Percentiles rank a stretch among this genome's conserved stretches.
Conservation (phyloP, 2,329 filamentous ascomycete species). For the Fusarium pilosicola region DNA sequence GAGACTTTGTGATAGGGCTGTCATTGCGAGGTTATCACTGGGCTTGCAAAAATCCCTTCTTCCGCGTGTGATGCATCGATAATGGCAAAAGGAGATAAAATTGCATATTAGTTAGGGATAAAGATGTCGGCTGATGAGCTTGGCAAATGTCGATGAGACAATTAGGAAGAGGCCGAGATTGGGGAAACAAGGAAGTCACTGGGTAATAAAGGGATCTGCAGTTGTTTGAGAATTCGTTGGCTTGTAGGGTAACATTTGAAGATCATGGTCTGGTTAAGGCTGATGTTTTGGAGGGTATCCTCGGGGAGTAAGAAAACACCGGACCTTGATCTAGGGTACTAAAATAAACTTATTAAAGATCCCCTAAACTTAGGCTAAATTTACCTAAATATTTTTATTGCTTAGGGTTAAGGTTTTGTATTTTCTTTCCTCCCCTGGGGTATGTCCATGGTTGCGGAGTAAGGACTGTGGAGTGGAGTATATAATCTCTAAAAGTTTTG, state of each 20-base stretch:
- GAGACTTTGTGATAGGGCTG: neutral
- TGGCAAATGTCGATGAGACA: neutral
- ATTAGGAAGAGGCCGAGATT: neutral
- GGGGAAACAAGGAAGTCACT: neutral
- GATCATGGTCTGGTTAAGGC: neutral
- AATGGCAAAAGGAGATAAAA: neutral
- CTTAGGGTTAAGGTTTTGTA: no score
- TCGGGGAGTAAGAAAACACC: no score
- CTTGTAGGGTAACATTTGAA: neutral
- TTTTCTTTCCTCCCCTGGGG: no score
- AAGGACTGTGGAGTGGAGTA: accelerated
- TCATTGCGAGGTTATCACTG: neutral
- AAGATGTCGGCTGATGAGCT: neutral
- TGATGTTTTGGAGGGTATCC: neutral
- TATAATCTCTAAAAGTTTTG: accelerated
- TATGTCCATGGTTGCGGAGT: accelerated
- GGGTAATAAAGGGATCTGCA: neutral
- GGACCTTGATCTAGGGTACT: no score
- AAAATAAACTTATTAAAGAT: no score
- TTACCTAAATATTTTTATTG: no score
- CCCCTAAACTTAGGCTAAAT: no score
- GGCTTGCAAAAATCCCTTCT: neutral
- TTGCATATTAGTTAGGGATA: neutral
- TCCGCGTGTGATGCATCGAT: slow-evolving; percentile 3
- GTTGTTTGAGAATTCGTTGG: neutral